phyloP scores from a whole-genome alignment of 1,284 basidiomycete species.

The Cystobasidiaceae sp. region DNA sequence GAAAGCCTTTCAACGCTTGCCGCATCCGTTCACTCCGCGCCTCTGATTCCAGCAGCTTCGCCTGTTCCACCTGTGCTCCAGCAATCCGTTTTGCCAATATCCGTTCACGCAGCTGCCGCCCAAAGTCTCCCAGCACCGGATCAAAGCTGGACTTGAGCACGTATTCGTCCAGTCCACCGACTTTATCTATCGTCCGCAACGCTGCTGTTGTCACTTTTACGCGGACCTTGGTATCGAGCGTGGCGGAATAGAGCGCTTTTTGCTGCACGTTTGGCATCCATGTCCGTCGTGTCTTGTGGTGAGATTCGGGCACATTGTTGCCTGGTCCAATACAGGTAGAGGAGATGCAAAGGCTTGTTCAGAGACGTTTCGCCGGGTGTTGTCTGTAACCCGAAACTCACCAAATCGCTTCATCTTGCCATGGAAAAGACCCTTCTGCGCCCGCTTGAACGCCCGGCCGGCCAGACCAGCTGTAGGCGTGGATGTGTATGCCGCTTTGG shows the following conservation, averaged over 20 bases:
- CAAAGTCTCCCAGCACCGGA: slow-evolving; percentile 63
- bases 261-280: slow-evolving; percentile 83
- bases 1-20: too few species aligned
- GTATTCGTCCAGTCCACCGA: slow-evolving; percentile 74
- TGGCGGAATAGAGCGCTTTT: slow-evolving; percentile 64
- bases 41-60: not conserved
- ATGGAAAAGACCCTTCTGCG: slow-evolving; percentile 26
- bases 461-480: slow-evolving; percentile 6
- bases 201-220: slow-evolving; percentile 69
- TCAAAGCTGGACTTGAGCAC: slow-evolving; percentile 54
- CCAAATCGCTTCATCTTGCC: slow-evolving; percentile 29
- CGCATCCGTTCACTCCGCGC: too few species aligned
- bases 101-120: slow-evolving; percentile 61
- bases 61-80: not conserved
- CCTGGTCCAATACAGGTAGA: slow-evolving; percentile 50
- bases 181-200: slow-evolving; percentile 72
- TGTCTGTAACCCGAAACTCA: not conserved
- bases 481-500: slow-evolving; percentile 15
- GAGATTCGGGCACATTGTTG: slow-evolving; percentile 86
- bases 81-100: slow-evolving; percentile 2
- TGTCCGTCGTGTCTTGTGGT: slow-evolving; percentile 79
- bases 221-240: slow-evolving; percentile 56
- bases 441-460: slow-evolving; percentile 25
- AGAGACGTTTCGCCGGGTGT: too few species aligned
- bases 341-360: too few species aligned